Evolutionary conservation across 805 yeast genomes (phyloP).

Genomic region (Candida succiphila): DNA sequence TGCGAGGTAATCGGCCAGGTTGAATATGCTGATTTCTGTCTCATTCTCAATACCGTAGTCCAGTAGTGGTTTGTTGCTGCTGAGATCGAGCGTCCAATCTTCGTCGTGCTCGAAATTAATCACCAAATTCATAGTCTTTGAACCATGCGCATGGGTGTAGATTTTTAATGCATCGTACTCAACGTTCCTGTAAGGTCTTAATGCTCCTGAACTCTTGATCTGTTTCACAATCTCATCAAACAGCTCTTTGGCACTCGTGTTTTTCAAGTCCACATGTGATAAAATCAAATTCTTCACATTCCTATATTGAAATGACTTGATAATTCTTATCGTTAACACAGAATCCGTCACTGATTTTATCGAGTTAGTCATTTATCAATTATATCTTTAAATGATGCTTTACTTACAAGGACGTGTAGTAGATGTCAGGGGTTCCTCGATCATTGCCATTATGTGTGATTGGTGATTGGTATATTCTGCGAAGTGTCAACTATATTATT

Average conservation of each 20-base stretch:
- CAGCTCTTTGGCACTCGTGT: slow-evolving; percentile 56
- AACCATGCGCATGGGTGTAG: slow-evolving; percentile 90
- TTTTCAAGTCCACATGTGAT: slow-evolving; percentile 58
- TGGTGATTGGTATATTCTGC: neutral
- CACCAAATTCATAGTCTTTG: slow-evolving; percentile 87
- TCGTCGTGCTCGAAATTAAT: slow-evolving; percentile 82
- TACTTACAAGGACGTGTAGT: slow-evolving; percentile 54
- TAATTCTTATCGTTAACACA: slow-evolving; percentile 72
- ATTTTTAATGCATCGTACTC: slow-evolving; percentile 69
- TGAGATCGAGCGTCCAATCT: slow-evolving; percentile 52
- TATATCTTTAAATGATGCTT: neutral
- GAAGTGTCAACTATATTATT: neutral
- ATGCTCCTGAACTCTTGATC: slow-evolving; percentile 47
- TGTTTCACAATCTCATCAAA: slow-evolving; percentile 37
- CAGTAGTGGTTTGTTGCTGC: slow-evolving; percentile 27
- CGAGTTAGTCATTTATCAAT: too few relatives aligned
- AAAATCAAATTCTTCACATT: slow-evolving; percentile 73
- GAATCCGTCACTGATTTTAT: slow-evolving; percentile 62
- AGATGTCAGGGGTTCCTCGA: slow-evolving; percentile 72
- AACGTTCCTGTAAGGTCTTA: slow-evolving; percentile 77
- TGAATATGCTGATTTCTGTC: slow-evolving; percentile 84
- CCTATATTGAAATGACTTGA: slow-evolving; percentile 87
- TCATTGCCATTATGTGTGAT: too few relatives aligned
- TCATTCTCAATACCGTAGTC: slow-evolving; percentile 69
- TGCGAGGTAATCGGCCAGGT: slow-evolving; percentile 49